Evolutionary conservation across 2,329 filamentous ascomycete species (phyloP).

Genomic region (Paecilomyces dactylethromorphus): DNA sequence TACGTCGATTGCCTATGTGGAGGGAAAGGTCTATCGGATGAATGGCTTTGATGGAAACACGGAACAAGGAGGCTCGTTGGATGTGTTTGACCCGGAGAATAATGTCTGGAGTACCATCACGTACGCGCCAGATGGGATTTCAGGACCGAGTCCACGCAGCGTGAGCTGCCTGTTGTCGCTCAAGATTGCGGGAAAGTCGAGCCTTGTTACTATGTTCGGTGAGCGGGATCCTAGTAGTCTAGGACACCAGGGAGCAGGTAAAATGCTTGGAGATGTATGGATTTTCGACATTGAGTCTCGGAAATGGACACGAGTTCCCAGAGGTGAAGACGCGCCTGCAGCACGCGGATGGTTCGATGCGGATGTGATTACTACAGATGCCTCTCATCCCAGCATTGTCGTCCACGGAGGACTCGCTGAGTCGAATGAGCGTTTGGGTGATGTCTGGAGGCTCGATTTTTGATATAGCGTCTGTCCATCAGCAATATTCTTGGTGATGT

Average conservation of each 20-base stretch:
- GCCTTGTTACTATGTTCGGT: conserved; percentile 47
- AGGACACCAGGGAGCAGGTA: conserved; percentile 50
- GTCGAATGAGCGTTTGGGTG: conserved; percentile 45
- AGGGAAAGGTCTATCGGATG: conserved; percentile 66
- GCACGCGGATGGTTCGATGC: conserved; percentile 51
- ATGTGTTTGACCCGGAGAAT: conserved; percentile 46
- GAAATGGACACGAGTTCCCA: conserved; percentile 28
- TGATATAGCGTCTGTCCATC: not conserved
- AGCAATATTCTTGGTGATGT: too few relatives aligned
- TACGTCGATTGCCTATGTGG: conserved; percentile 57
- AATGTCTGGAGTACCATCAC: conserved; percentile 33
- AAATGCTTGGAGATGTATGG: conserved; percentile 51
- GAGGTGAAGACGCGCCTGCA: conserved; percentile 23
- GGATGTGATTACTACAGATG: conserved; percentile 28
- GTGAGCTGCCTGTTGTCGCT: conserved; percentile 43
- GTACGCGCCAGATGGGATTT: conserved; percentile 34
- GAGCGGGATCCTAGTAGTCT: conserved; percentile 48
- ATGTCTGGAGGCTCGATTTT: conserved; percentile 42
- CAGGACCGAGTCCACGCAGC: conserved; percentile 45
- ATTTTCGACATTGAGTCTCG: conserved; percentile 31
- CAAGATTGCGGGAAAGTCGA: conserved; percentile 23
- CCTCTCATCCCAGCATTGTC: conserved; percentile 26
- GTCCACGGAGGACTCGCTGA: conserved; percentile 48
- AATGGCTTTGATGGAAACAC: conserved; percentile 68
- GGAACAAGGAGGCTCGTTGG: conserved; percentile 66